A percentile compares a stretch with the other conserved stretches of the same genome.
Conservation (phyloP, 768 basidiomycete species). For the Leccinellum albellum region DNA sequence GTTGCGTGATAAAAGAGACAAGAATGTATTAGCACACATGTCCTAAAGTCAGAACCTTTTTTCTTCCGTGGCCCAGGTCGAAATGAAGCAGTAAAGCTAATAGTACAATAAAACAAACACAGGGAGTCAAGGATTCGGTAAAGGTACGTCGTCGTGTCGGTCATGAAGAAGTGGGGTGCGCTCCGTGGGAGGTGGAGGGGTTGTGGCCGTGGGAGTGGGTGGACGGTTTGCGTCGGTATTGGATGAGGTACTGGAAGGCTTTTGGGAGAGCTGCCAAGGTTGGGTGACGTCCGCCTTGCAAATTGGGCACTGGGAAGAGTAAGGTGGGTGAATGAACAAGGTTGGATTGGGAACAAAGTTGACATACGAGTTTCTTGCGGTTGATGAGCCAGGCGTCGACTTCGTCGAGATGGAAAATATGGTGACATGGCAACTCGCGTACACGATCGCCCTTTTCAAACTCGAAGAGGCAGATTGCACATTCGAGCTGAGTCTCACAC, state of each 20-base stretch:
- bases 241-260: constrained; percentile 5
- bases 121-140: constrained; percentile 9
- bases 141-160: constrained; percentile 10
- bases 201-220: constrained; percentile 6
- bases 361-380: constrained; percentile 84
- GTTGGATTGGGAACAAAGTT: not conserved
- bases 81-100: constrained; percentile 12
- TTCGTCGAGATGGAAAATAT: constrained; percentile 91
- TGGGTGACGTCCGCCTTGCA: constrained; percentile 92
- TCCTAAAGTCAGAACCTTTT: constrained; percentile 2
- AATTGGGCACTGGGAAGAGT: constrained; percentile 61
- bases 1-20: not conserved
- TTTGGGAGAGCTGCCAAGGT: constrained; percentile 34
- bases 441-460: constrained; percentile 88
- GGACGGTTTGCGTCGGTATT: constrained; percentile 1
- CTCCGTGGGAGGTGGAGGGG: constrained; percentile 24
- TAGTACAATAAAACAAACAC: constrained; percentile 24
- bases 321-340: constrained; percentile 1
- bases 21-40: constrained; percentile 8
- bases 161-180: constrained; percentile 32
- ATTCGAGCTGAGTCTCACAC: constrained; percentile 82
- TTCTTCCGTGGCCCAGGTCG: not conserved
- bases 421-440: constrained; percentile 88
- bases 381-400: constrained; percentile 91
- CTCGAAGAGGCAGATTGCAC: constrained; percentile 87